These are phyloP conservation scores for Pythium rishiriense DNA, from an alignment of 352 stramenopile genomes.

Conservation along the genomic window DNA sequence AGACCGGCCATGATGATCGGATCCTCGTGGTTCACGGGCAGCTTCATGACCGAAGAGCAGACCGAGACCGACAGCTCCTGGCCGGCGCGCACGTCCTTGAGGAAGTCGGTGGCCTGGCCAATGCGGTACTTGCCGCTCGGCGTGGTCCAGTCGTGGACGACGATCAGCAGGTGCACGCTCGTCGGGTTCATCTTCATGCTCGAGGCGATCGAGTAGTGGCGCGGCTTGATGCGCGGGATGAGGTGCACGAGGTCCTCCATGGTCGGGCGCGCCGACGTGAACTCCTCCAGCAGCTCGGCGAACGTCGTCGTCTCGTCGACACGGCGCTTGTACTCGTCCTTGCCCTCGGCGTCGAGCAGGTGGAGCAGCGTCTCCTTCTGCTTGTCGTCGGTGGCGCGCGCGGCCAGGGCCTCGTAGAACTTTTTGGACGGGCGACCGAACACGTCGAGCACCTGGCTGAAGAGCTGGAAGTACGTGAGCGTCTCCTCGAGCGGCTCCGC, in stretches of 20 bases:
- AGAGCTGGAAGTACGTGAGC: conserved; percentile 80
- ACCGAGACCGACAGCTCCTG: conserved; percentile 67
- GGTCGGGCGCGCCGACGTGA: conserved; percentile 63
- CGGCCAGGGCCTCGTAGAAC: conserved; percentile 76
- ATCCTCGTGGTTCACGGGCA: conserved; percentile 61
- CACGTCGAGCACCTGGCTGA: conserved; percentile 82
- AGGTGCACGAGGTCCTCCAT: conserved; percentile 65
- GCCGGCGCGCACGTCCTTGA: conserved; percentile 45
- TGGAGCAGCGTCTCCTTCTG: conserved; percentile 54
- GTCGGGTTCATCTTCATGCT: conserved; percentile 86
- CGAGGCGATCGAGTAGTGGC: conserved; percentile 92
- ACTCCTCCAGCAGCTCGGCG: conserved; percentile 75
- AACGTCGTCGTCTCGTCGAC: conserved; percentile 80
- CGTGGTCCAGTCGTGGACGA: conserved; percentile 87
- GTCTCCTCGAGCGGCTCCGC: conserved; percentile 49
- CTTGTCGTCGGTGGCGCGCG: conserved; percentile 67
- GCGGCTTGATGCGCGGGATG: conserved; percentile 82
- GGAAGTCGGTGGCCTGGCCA: conserved; percentile 65
- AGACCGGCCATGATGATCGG: conserved; percentile 87
- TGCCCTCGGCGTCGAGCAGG: conserved; percentile 68
- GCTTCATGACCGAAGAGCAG: conserved; percentile 79
- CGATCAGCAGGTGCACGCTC: conserved; percentile 83
- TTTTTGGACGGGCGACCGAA: conserved; percentile 83
- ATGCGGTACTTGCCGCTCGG: conserved; percentile 66
- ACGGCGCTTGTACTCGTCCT: conserved; percentile 80